phyloP scores from a whole-genome alignment of 2,329 filamentous ascomycete genomes.

The Botrytis aclada region DNA sequence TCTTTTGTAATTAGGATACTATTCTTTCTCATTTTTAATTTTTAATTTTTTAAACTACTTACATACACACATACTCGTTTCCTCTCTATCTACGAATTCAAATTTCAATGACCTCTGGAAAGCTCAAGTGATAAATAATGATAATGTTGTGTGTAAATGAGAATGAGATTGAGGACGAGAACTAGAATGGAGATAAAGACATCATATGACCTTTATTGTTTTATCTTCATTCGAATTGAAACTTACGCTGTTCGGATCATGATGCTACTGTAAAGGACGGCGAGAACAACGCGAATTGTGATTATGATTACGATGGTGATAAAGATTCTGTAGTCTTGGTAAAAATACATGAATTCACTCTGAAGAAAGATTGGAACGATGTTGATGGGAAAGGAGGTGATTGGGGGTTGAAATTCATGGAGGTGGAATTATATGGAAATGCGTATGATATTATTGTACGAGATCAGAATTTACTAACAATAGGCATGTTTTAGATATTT shows the following conservation, averaged over 20 bases:
- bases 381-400: not conserved
- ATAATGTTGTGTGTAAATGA: not conserved
- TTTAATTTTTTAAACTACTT: accelerated
- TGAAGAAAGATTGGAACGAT: not conserved
- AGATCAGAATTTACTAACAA: not conserved
- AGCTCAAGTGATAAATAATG: accelerated
- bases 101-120: not conserved
- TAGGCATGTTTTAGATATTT: not conserved
- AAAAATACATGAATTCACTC: not conserved
- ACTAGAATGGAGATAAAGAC: not conserved
- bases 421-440: not conserved
- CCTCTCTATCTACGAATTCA: not conserved
- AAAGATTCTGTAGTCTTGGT: too few relatives aligned
- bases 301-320: not conserved
- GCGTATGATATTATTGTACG: not conserved
- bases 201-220: not conserved
- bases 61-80: too few relatives aligned
- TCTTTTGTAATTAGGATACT: not conserved
- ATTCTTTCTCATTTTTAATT: not conserved
- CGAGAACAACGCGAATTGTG: not conserved
- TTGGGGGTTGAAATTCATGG: not conserved
- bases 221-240: not conserved
- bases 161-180: not conserved
- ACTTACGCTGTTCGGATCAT: accelerated
- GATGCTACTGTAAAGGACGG: not conserved